Evolutionary conservation across 2,329 filamentous ascomycete species (phyloP), one percentile per base, ranked within the genome.

Genomic region (Gyromitra esculenta): DNA sequence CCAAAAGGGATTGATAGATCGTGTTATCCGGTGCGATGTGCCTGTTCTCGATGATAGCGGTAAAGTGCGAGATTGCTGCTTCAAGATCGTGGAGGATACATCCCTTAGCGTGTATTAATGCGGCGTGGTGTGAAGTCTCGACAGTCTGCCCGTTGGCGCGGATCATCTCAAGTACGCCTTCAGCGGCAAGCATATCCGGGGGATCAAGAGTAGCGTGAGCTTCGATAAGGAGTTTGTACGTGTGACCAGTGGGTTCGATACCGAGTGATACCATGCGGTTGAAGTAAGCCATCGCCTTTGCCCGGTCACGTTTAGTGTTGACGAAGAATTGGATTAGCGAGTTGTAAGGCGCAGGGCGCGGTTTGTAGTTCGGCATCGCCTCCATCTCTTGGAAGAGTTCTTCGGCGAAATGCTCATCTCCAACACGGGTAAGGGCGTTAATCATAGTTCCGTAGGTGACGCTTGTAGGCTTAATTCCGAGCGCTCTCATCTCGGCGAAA

Each of bases 341-440:
- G 87, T 99, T 97, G 87, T 99, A 99, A 0, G 96, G 96, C 31
- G 96, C 96, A 35, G 96, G 94, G 8, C 96, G 91, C 52, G 96
- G 93, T 87, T 97, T 98, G 89, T 99, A 99, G 86, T 99, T 99
- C 73, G 94, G 91, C 91, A 97, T 97, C 60, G 91, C 90, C 86
- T 99, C 96, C 96, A 99, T 99, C 86, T 99, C 96, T 82, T 98
- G 94, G 82, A 99, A 99, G 81, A 98, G 89, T 84, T 98, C 94
- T 82, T 97, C 96, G 37, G 96, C 96, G 83, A 97, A 97, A 82
- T 95, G 96, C 85, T 98, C 95, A 81, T 99, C 96, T 80, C 94
- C 97, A 72, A 98, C 96, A 81, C 96, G 92, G 87, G 94, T 97
- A 13, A 99, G 89, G 31, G 96, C 96, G 81, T 99, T 99, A 85